These are phyloP conservation scores for Pseudopediastrum boryanum DNA, from an alignment of 139 green algal species.

Conservation along the genomic window DNA sequence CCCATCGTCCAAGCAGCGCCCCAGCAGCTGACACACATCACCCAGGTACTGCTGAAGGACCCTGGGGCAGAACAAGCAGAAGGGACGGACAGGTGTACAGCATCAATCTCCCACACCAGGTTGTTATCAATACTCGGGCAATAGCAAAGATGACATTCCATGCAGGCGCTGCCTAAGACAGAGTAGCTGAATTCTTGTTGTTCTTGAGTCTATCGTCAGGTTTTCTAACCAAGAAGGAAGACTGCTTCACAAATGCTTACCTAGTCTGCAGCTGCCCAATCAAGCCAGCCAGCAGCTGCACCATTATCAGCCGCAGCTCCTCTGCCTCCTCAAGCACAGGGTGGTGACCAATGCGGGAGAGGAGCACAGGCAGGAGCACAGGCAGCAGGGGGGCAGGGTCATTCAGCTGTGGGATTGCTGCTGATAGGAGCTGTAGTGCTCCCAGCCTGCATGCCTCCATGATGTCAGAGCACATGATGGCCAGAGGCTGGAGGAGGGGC, in stretches of 20 bases:
- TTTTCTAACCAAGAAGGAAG: too few species aligned
- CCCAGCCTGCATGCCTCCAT: conserved; percentile 55
- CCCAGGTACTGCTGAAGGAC: conserved; percentile 37
- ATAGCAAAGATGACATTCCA: too few species aligned
- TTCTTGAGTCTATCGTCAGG: too few species aligned
- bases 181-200: too few species aligned
- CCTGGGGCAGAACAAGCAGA: conserved; percentile 11
- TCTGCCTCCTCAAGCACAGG: conserved; percentile 74
- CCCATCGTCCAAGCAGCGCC: conserved; percentile 61
- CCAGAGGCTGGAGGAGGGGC: conserved; percentile 60
- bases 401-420: conserved; percentile 17
- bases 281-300: conserved; percentile 31
- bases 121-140: too few species aligned
- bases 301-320: conserved; percentile 60
- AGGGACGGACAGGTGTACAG: too few species aligned
- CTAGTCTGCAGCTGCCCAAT: conserved; percentile 5
- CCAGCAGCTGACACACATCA: conserved; percentile 31
- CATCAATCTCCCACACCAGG: too few species aligned
- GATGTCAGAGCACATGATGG: conserved; percentile 59
- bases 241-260: too few species aligned
- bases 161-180: too few species aligned
- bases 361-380: conserved; percentile 60
- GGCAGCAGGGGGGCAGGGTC: conserved; percentile 57
- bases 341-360: conserved; percentile 52
- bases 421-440: conserved; percentile 50